phyloP scores from a whole-genome alignment of 495 filamentous ascomycete genomes.

The Tuber aestivum region DNA sequence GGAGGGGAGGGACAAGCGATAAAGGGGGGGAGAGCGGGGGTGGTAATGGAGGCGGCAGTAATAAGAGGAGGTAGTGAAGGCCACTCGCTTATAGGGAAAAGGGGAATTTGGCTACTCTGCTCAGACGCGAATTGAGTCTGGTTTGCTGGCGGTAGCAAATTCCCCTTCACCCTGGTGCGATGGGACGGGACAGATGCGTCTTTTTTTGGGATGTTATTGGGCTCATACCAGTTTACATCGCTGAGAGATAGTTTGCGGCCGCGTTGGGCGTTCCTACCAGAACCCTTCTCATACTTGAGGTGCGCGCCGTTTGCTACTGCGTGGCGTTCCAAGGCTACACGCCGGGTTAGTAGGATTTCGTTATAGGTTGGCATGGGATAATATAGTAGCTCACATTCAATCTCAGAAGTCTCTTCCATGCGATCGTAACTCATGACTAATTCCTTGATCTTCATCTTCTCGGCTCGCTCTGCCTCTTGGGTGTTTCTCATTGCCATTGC shows the following conservation, averaged over 20 bases:
- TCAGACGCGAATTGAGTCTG: background rate
- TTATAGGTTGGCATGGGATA: slow-evolving; percentile 48
- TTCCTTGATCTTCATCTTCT: slow-evolving; percentile 97
- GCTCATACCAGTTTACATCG: slow-evolving; percentile 87
- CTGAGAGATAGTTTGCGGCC: slow-evolving; percentile 88
- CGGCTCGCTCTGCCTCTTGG: slow-evolving; percentile 88
- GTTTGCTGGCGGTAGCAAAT: background rate
- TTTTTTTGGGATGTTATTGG: background rate
- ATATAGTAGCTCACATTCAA: slow-evolving; percentile 53
- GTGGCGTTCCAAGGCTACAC: slow-evolving; percentile 35
- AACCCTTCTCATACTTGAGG: slow-evolving; percentile 45
- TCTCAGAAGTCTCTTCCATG: slow-evolving; percentile 64
- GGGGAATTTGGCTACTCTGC: background rate
- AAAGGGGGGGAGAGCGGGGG: background rate
- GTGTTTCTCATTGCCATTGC: slow-evolving; percentile 92
- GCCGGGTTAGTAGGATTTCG: slow-evolving; percentile 45
- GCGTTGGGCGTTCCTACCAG: slow-evolving; percentile 73
- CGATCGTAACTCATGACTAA: slow-evolving; percentile 94
- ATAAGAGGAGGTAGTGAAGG: background rate
- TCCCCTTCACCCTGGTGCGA: background rate
- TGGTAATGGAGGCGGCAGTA: background rate
- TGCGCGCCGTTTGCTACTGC: slow-evolving; percentile 36
- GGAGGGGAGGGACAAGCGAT: background rate
- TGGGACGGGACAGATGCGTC: background rate
- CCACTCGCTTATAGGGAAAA: background rate